A percentile compares a stretch with the other conserved stretches of the same genome.
phyloP scores from a whole-genome alignment of 805 yeast species.

The Kuraishia ogatae region DNA sequence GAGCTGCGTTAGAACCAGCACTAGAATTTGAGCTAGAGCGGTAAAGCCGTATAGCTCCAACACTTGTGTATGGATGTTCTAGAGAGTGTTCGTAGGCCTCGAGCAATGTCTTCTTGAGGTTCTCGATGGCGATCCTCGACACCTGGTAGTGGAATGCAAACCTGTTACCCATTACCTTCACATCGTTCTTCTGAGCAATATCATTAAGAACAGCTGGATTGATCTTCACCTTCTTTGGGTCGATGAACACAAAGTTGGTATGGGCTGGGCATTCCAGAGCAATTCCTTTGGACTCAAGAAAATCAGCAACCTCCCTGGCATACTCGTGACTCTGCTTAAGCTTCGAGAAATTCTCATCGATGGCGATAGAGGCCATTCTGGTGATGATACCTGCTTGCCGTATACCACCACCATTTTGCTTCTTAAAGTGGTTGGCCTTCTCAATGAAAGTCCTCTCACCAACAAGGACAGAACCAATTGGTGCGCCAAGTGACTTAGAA shows the following conservation, averaged over 20 bases:
- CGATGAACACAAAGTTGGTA: conserved; percentile 77
- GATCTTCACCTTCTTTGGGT: conserved; percentile 42
- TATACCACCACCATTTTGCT: conserved; percentile 91
- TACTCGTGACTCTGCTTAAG: conserved; percentile 38
- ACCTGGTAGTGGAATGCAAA: conserved; percentile 75
- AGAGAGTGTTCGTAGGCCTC: conserved; percentile 50
- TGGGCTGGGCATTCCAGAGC: conserved; percentile 64
- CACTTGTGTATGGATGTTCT: conserved; percentile 39
- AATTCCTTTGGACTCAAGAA: conserved; percentile 45
- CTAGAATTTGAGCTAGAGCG: neutral
- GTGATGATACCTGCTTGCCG: conserved; percentile 82
- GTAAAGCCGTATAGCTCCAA: conserved; percentile 30
- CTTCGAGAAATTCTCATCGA: conserved; percentile 62
- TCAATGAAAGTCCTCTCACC: conserved; percentile 51
- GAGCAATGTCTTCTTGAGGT: conserved; percentile 44
- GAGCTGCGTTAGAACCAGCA: neutral
- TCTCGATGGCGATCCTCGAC: conserved; percentile 43
- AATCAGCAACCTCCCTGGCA: conserved; percentile 42
- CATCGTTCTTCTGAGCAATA: conserved; percentile 48
- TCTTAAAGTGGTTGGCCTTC: conserved; percentile 78
- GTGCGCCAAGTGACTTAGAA: conserved; percentile 89
- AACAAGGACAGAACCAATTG: conserved; percentile 86
- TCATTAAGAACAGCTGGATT: conserved; percentile 30
- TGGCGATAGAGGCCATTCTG: conserved; percentile 69
- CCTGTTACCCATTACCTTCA: conserved; percentile 65